Evolutionary conservation across 1,284 basidiomycete genomes (phyloP), one percentile per base, ranked within the genome.

Genomic region (Sanghuangporus baumii): DNA sequence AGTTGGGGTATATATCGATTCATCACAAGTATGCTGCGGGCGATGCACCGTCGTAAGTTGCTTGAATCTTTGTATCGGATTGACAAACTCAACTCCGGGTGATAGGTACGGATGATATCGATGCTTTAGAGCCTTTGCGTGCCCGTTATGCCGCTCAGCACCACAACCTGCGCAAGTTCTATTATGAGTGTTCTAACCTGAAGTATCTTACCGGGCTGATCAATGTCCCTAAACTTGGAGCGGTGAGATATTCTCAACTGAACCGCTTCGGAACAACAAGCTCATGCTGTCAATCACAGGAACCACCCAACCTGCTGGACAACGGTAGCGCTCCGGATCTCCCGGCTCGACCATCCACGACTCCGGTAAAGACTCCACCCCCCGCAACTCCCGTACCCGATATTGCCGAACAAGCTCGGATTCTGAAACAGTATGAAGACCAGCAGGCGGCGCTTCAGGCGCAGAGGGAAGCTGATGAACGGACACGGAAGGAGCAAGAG

Each of bases 1-100:
- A 94, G 91, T 68, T 98, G 95, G 85, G 95, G 95, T 47, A 98
- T 98, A 66, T 98, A 98, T 76, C 85, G 93, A 61, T 98, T 98
- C 75, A 95, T 97, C 73, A 98, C 95, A 2, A 94, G 92, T 76
- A 98, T 98, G 95, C 79, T 98, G 72, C 83, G 95, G 51, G 95
- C 95, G 1, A 93, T 98, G 90, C 92, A 96, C 73, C 81, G 96
- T 76, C 81, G 95, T 95, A 59, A 48, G 26, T 18, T 37, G 20
- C 26, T 34, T 14, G 34, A 34, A 5, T 31, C 31, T 16, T 18
- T 59, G 38, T 9, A 3, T 26, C 18, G 9, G 6, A 20, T 40
- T 14, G 60, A 23, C 46, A 31, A 55, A 31, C 46, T 47, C 41
- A 60, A 43, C 11, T 61, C 34, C 43, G 31, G 59, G 26, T 9